These are phyloP conservation scores for Mycena latifolia DNA, from an alignment of 768 basidiomycete species.

Conservation along the genomic window DNA sequence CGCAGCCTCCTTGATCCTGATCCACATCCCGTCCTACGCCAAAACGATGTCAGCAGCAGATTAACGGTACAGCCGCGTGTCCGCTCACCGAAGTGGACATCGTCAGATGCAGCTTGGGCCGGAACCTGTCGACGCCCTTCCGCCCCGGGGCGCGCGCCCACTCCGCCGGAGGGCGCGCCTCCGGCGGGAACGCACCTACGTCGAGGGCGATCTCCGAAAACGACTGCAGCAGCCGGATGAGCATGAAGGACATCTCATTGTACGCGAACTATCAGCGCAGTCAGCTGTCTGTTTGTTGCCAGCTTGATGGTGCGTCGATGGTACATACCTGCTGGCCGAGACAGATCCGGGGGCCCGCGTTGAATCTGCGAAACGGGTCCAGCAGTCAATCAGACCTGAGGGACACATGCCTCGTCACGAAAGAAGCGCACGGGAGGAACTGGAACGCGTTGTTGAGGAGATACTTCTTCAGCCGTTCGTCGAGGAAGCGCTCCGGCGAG, in stretches of 20 bases:
- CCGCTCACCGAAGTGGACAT: conserved; percentile 42
- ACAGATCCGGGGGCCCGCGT: conserved; percentile 55
- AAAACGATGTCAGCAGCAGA: neutral
- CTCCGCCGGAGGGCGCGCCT: conserved; percentile 47
- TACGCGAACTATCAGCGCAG: conserved; percentile 27
- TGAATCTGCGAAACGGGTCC: conserved; percentile 41
- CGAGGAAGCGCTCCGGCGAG: conserved; percentile 66
- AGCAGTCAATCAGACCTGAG: too few relatives aligned
- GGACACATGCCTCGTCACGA: too few relatives aligned
- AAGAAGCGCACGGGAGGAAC: conserved; percentile 51
- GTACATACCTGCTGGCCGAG: conserved; percentile 55
- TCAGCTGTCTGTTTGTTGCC: neutral
- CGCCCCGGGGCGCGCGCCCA: conserved; percentile 48
- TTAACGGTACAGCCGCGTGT: neutral
- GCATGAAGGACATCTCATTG: conserved; percentile 37
- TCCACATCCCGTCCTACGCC: conserved; percentile 30
- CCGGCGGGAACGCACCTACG: conserved; percentile 46
- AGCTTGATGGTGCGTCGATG: too few relatives aligned
- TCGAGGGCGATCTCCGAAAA: conserved; percentile 52
- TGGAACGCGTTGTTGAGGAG: conserved; percentile 62
- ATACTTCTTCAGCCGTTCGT: conserved; percentile 60
- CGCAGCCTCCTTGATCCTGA: conserved; percentile 20
- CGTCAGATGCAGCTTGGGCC: conserved; percentile 52
- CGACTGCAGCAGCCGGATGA: conserved; percentile 54
- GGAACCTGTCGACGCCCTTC: conserved; percentile 48